Evolutionary conservation across 345 rosid species (phyloP).

Genomic region (Populus pruinosa): DNA sequence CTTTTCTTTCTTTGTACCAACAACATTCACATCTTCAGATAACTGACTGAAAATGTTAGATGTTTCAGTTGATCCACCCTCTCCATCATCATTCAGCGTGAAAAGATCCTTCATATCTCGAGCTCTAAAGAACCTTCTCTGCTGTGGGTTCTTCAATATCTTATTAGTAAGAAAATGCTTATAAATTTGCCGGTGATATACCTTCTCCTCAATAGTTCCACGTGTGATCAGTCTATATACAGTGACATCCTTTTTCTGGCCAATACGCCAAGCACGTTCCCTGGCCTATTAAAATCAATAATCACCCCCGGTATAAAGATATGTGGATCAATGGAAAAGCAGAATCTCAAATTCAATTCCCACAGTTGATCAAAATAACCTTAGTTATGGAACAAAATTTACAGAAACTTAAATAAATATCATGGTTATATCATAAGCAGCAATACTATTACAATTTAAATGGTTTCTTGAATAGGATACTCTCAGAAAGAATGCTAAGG

Average conservation of each 20-base stretch:
- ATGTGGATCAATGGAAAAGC: not conserved
- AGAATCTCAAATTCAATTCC: not conserved
- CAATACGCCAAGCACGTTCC: conserved; percentile 99
- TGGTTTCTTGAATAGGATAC: not conserved
- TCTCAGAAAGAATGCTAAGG: not conserved
- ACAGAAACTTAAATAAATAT: not conserved
- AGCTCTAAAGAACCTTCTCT: conserved; percentile 90
- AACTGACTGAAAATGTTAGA: conserved; percentile 84
- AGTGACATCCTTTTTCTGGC: conserved; percentile 88
- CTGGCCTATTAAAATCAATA: conserved; percentile 62
- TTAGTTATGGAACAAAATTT: not conserved
- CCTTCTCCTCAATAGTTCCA: conserved; percentile 97
- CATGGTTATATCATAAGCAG: not conserved
- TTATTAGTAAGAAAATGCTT: conserved; percentile 95
- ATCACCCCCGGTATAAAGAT: not conserved
- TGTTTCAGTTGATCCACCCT: conserved; percentile 70
- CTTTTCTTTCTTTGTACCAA: conserved; percentile 46
- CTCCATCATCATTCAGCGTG: conserved; percentile 64
- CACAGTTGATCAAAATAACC: not conserved
- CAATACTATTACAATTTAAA: not conserved
- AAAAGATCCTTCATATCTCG: conserved; percentile 97
- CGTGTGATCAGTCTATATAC: conserved; percentile 87
- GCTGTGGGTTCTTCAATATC: conserved; percentile 92
- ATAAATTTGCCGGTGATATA: conserved; percentile 91
- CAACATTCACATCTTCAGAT: conserved; percentile 61